Conservation (phyloP, 2,329 filamentous ascomycete species). For the Lojkania enalia region DNA sequence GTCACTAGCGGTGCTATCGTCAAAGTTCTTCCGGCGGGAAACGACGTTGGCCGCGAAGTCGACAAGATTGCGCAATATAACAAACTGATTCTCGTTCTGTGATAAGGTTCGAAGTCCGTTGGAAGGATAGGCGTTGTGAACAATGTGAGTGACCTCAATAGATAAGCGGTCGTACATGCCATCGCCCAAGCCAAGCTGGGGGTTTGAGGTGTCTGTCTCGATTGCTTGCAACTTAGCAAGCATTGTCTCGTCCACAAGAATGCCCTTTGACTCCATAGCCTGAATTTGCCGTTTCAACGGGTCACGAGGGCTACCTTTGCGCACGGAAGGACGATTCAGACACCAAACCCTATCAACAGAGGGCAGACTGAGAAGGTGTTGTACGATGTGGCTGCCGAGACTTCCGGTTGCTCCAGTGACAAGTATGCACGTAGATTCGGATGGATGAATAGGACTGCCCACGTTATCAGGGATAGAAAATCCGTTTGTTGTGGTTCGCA, state of each 20-base stretch:
- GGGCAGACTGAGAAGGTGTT: slow-evolving; percentile 20
- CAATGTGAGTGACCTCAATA: slow-evolving; percentile 50
- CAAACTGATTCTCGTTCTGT: not conserved
- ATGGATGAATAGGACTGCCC: no score
- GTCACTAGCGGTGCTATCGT: no score
- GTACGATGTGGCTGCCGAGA: slow-evolving; percentile 42
- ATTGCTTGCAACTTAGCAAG: not conserved
- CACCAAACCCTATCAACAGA: not conserved
- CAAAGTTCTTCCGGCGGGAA: slow-evolving; percentile 5
- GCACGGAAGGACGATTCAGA: not conserved
- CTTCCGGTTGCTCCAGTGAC: slow-evolving; percentile 46
- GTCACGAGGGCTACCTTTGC: slow-evolving; percentile 18
- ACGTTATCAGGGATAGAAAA: no score
- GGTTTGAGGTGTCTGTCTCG: not conserved
- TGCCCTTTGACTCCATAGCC: not conserved
- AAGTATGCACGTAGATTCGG: no score
- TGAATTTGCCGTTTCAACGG: not conserved
- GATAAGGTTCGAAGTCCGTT: slow-evolving; percentile 48
- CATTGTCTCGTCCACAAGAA: not conserved
- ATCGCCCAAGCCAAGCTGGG: not conserved
- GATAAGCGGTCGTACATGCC: not conserved
- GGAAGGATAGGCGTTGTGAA: slow-evolving; percentile 59
- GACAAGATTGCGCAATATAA: not conserved
- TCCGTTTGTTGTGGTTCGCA: no score
- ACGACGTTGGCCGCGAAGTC: not conserved